These are phyloP conservation scores for Curvularia sp. DNA, from an alignment of 2,329 filamentous ascomycete species.

Conservation along the genomic window DNA sequence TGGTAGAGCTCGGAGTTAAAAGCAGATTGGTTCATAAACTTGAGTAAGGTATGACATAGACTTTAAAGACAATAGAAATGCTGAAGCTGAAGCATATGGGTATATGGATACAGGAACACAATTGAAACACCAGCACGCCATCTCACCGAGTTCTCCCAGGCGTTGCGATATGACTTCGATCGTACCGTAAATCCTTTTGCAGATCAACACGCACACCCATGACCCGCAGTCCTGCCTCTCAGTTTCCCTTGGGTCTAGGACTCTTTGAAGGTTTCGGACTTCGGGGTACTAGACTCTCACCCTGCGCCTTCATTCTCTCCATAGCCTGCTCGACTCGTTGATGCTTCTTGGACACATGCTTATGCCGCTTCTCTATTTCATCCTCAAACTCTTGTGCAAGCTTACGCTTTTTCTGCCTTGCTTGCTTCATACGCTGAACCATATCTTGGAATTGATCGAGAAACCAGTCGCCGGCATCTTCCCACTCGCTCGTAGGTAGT, in stretches of 20 bases:
- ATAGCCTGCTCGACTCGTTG: constrained; percentile 58
- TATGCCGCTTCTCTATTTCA: constrained; percentile 62
- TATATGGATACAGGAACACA: constrained; percentile 12
- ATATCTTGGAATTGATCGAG: constrained; percentile 62
- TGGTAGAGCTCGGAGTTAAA: neutral
- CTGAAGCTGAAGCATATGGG: constrained; percentile 8
- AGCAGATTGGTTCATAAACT: neutral
- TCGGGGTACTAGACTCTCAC: constrained; percentile 59
- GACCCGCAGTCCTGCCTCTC: neutral
- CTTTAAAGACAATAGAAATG: constrained; percentile 1
- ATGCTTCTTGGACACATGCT: constrained; percentile 58
- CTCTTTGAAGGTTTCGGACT: constrained; percentile 45
- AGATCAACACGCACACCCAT: neutral
- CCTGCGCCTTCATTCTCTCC: constrained; percentile 61
- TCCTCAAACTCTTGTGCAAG: constrained; percentile 62
- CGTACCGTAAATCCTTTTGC: neutral
- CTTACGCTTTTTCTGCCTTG: constrained; percentile 61
- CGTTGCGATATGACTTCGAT: neutral
- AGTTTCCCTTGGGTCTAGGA: constrained; percentile 21
- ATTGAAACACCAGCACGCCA: neutral
- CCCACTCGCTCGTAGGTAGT: constrained; percentile 64
- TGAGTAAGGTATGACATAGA: neutral
- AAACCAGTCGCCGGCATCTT: constrained; percentile 68
- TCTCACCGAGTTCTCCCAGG: too few species aligned
- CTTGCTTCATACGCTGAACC: constrained; percentile 59